These are phyloP conservation scores for Verticillium isaacii DNA, from an alignment of 2,329 filamentous ascomycete species.

Conservation along the genomic window DNA sequence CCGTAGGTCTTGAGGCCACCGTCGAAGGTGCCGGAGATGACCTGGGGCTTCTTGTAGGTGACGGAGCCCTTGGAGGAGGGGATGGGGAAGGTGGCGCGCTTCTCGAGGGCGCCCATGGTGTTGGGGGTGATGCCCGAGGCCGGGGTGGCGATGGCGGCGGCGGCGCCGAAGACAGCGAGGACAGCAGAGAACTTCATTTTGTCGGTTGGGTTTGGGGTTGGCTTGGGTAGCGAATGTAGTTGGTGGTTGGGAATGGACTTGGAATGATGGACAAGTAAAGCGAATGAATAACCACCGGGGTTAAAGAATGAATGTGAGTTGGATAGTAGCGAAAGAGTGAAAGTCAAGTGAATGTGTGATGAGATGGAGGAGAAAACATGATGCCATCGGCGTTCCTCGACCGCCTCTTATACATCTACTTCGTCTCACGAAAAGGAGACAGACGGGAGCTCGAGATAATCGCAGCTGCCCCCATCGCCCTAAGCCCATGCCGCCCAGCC, in stretches of 20 bases:
- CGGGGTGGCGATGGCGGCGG: neutral
- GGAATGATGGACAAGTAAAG: slow-evolving; percentile 6
- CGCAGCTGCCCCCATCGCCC: neutral
- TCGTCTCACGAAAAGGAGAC: neutral
- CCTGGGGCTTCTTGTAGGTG: slow-evolving; percentile 18
- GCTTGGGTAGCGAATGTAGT: slow-evolving; percentile 7
- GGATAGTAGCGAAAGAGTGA: slow-evolving; percentile 20
- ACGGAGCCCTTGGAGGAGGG: slow-evolving; percentile 21
- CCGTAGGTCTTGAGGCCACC: slow-evolving; percentile 27
- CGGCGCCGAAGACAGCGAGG: slow-evolving; percentile 15
- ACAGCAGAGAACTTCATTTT: slow-evolving; percentile 18
- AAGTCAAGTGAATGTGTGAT: neutral
- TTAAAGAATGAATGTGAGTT: slow-evolving; percentile 18
- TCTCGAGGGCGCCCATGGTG: slow-evolving; percentile 13
- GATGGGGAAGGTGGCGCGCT: slow-evolving; percentile 21
- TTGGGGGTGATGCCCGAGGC: neutral
- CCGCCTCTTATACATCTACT: neutral
- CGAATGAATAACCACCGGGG: slow-evolving; percentile 14
- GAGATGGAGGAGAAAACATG: neutral
- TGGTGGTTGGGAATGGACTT: slow-evolving; percentile 7
- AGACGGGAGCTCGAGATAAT: neutral
- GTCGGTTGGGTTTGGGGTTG: slow-evolving; percentile 2
- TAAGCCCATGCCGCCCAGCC: neutral
- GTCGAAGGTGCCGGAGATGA: slow-evolving; percentile 20
- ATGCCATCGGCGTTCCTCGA: neutral